phyloP scores from a whole-genome alignment of 768 basidiomycete species.

The Mycena alexandri region DNA sequence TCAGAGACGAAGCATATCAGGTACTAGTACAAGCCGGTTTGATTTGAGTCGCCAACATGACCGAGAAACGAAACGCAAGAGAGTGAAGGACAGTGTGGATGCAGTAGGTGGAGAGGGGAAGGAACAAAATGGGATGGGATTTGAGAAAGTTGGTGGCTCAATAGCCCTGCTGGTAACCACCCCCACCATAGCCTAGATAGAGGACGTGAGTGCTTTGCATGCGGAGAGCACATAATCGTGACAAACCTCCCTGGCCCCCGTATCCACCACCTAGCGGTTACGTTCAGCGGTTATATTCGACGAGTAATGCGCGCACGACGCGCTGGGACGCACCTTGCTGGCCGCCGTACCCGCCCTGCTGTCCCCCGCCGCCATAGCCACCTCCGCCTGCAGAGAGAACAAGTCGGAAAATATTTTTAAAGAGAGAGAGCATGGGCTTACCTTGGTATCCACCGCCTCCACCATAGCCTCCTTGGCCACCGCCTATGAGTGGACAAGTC shows the following conservation, averaged over 20 bases:
- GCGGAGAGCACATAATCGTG: neutral
- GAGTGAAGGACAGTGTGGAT: constrained; percentile 51
- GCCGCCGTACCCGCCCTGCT: neutral
- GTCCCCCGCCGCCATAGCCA: neutral
- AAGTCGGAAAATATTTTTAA: constrained; percentile 33
- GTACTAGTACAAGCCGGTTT: constrained; percentile 62
- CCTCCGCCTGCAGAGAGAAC: neutral
- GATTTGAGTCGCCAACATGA: constrained; percentile 46
- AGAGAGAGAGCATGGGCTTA: too few species aligned
- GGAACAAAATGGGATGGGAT: neutral
- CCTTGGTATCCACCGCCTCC: constrained; percentile 40
- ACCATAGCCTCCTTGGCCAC: constrained; percentile 42
- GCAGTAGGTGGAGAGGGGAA: constrained; percentile 49
- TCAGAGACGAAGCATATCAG: constrained; percentile 42
- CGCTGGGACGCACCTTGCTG: neutral
- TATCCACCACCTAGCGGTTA: constrained; percentile 5
- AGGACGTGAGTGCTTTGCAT: too few species aligned
- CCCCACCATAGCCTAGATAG: too few species aligned
- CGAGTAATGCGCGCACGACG: too few species aligned
- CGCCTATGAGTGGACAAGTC: constrained; percentile 36
- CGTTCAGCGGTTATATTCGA: too few species aligned
- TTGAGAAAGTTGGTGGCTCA: neutral
- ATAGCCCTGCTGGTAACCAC: neutral
- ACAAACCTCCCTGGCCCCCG: constrained; percentile 31
- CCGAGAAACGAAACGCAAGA: constrained; percentile 56